phyloP scores from a whole-genome alignment of 1,139 yeast species.

The Candida buenavistaensis region DNA sequence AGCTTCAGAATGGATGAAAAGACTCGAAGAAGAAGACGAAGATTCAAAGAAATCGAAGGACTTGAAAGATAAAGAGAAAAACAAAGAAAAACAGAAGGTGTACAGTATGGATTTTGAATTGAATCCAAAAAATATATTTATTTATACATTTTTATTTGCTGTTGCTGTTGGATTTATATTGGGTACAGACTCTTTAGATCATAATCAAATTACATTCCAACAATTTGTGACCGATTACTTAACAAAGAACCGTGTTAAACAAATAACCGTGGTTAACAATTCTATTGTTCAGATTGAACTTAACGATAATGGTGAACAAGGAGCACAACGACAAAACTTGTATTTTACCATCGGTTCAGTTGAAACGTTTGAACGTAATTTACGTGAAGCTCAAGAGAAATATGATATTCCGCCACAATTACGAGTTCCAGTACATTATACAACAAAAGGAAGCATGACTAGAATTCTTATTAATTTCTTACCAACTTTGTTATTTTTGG shows the following conservation, averaged over 20 bases:
- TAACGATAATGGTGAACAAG: slow-evolving; percentile 37
- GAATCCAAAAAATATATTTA: slow-evolving; percentile 29
- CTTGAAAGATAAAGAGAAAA: no score
- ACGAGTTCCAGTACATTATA: slow-evolving; percentile 82
- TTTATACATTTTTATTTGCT: slow-evolving; percentile 23
- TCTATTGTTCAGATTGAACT: slow-evolving; percentile 40
- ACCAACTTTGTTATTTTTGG: slow-evolving; percentile 82
- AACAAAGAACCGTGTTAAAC: slow-evolving; percentile 38
- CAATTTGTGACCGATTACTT: slow-evolving; percentile 43
- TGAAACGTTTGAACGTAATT: slow-evolving; percentile 83
- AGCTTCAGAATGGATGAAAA: no score
- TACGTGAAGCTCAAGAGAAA: slow-evolving; percentile 73
- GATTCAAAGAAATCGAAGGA: no score
- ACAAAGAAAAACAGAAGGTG: no score
- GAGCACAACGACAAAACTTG: slow-evolving; percentile 22
- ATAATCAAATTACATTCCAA: slow-evolving; percentile 44
- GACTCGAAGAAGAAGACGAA: no score
- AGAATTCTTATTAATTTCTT: slow-evolving; percentile 67
- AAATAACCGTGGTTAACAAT: slow-evolving; percentile 40
- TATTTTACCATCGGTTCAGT: slow-evolving; percentile 86
- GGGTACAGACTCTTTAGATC: slow-evolving; percentile 17
- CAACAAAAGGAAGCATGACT: slow-evolving; percentile 63
- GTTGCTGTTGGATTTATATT: slow-evolving; percentile 19
- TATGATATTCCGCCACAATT: slow-evolving; percentile 62
- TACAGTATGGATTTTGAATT: no score